phyloP scores from a whole-genome alignment of 345 rosid genomes.

The Ceriops tagal region DNA sequence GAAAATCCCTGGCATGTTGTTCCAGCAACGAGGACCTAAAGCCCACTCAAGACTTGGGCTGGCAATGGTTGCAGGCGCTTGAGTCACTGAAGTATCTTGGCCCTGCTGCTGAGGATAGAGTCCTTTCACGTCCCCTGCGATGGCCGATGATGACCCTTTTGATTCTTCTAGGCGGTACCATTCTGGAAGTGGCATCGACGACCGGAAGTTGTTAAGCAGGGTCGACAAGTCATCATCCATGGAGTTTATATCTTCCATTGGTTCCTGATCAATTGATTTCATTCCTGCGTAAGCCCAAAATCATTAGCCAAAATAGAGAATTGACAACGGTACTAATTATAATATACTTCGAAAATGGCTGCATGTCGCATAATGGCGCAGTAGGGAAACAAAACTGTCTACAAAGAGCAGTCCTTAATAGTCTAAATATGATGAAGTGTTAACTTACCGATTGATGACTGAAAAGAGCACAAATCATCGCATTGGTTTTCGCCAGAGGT shows the following conservation, averaged over 20 bases:
- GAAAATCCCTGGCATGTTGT: constrained; percentile 61
- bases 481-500: constrained; percentile 27
- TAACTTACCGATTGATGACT: constrained; percentile 45
- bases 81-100: background rate
- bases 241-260: constrained; percentile 37
- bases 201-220: constrained; percentile 59
- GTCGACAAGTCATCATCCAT: constrained; percentile 62
- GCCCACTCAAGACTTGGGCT: constrained; percentile 26
- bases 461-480: constrained; percentile 39
- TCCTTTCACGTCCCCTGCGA: constrained; percentile 16
- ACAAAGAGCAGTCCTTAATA: background rate
- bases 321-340: background rate
- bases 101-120: constrained; percentile 14
- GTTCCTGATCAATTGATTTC: constrained; percentile 29
- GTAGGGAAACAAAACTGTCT: background rate
- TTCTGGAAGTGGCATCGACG: constrained; percentile 54
- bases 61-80: constrained; percentile 3
- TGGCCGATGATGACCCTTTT: constrained; percentile 19
- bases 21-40: constrained; percentile 42
- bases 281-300: constrained; percentile 18
- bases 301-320: background rate
- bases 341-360: background rate
- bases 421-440: background rate
- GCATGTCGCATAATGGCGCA: background rate
- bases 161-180: constrained; percentile 40